Conservation (phyloP, 441 rosid species). For the Adansonia gregorii region DNA sequence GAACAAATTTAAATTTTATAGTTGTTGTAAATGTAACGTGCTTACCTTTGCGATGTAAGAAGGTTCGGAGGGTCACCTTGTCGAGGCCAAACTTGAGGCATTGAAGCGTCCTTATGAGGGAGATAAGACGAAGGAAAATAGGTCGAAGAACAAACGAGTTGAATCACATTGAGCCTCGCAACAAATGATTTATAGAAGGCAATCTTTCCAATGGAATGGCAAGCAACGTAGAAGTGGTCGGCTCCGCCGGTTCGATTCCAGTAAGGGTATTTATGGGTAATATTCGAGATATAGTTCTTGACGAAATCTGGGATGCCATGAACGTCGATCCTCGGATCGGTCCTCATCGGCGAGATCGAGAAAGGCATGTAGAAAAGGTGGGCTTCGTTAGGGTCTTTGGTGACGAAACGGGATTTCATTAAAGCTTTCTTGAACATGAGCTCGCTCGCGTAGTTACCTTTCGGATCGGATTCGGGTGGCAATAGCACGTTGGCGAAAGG, state of each 20-base stretch:
- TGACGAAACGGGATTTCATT: constrained; percentile 59
- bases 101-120: constrained; percentile 62
- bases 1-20: too few relatives aligned
- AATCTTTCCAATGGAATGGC: constrained; percentile 60
- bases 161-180: constrained; percentile 59
- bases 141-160: constrained; percentile 70
- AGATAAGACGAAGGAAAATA: constrained; percentile 52
- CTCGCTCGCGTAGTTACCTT: constrained; percentile 69
- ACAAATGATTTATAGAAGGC: constrained; percentile 50
- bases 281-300: constrained; percentile 47
- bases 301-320: constrained; percentile 56
- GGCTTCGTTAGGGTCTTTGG: constrained; percentile 51
- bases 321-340: constrained; percentile 49
- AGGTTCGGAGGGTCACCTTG: constrained; percentile 47
- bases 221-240: constrained; percentile 71
- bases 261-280: constrained; percentile 54
- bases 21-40: not conserved
- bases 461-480: constrained; percentile 48
- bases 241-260: constrained; percentile 67
- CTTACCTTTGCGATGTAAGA: constrained; percentile 48
- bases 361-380: constrained; percentile 71
- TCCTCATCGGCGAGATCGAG: constrained; percentile 59
- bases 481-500: constrained; percentile 57
- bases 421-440: constrained; percentile 62
- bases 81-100: constrained; percentile 76